A percentile compares a stretch with the other conserved stretches of the same genome.
These are phyloP conservation scores for Pulveroboletus ravenelii DNA, from an alignment of 768 basidiomycete species.

Conservation along the genomic window DNA sequence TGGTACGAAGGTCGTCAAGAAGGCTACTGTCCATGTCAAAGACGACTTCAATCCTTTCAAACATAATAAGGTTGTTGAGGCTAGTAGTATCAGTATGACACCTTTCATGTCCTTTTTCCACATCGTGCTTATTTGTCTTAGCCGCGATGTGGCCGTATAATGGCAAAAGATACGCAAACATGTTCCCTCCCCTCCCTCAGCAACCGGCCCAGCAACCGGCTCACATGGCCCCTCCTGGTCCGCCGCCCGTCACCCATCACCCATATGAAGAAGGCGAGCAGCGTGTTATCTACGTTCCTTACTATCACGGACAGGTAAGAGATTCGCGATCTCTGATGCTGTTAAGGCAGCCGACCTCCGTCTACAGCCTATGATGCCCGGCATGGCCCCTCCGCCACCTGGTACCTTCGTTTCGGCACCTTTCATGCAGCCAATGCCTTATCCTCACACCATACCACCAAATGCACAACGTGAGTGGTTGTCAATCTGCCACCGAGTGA, in stretches of 20 bases:
- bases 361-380: constrained; percentile 74
- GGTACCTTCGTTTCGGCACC: constrained; percentile 75
- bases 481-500: neutral
- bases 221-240: constrained; percentile 63
- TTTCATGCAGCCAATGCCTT: constrained; percentile 83
- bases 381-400: constrained; percentile 77
- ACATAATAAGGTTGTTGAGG: constrained; percentile 73
- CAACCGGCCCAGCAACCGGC: constrained; percentile 61
- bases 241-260: constrained; percentile 66
- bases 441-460: constrained; percentile 75
- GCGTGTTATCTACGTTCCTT: constrained; percentile 76
- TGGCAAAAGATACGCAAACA: constrained; percentile 78
- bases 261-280: constrained; percentile 75
- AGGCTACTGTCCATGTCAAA: constrained; percentile 77
- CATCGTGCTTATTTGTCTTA: constrained; percentile 26
- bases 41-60: constrained; percentile 99
- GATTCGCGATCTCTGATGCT: neutral
- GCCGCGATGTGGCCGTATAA: constrained; percentile 83
- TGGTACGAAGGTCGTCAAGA: constrained; percentile 72
- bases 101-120: neutral
- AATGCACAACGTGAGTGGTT: constrained; percentile 48
- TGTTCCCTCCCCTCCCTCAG: constrained; percentile 65
- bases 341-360: constrained; percentile 2
- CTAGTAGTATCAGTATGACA: constrained; percentile 66
- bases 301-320: constrained; percentile 72